Evolutionary conservation across 2,329 filamentous ascomycete species (phyloP), one percentile per base, ranked within the genome.

Genomic region (Coniochaeta pulveracea): DNA sequence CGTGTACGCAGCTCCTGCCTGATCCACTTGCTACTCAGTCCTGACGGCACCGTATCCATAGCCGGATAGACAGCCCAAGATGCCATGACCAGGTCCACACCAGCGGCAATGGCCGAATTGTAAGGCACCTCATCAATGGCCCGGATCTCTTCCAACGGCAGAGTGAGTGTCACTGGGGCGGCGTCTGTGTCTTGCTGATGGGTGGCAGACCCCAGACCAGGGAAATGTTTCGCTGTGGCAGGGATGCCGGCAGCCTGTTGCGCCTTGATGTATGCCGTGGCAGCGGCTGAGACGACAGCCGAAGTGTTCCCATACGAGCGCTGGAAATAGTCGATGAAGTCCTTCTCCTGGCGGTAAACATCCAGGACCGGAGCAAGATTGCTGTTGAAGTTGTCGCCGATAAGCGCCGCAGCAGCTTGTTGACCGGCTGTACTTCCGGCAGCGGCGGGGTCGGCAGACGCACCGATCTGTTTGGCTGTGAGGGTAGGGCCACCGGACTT

Each of bases 221-320:
- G 28, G 11, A 31, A 31, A n/a, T 31, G 28, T 19, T 31, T 31
- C 7, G 18, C 28, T 12, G 28, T 31, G 9, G 28, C 28, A 12
- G 28, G 28, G 11, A 31, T 10, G 10, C 28, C 28, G 18, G 28
- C 28, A 14, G 18, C 28, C 15, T 31, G 28, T 12, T 31, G 28
- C 17, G 28, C 28, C 18, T 31, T 22, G 28, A 31, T 31, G 18
- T 19, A 31, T 10, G 28, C 9, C 7, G 19, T 31, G n/a, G 28
- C 28, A 14, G 28, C 28, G 11, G 28, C 28, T 12, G 28, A 21
- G 4, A 31, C 28, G 6, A 21, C 11, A 14, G 28, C 18, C 6
- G 28, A 31, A 16, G 28, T 31, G 19, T 31, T 31, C 18, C 28
- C 28, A 22, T 21, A 31, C 4, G 28, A 31, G n/a, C 28, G 17